Base-by-base conservation (phyloP, 257 asterid species). In the Solanum appendiculatum region DNA sequence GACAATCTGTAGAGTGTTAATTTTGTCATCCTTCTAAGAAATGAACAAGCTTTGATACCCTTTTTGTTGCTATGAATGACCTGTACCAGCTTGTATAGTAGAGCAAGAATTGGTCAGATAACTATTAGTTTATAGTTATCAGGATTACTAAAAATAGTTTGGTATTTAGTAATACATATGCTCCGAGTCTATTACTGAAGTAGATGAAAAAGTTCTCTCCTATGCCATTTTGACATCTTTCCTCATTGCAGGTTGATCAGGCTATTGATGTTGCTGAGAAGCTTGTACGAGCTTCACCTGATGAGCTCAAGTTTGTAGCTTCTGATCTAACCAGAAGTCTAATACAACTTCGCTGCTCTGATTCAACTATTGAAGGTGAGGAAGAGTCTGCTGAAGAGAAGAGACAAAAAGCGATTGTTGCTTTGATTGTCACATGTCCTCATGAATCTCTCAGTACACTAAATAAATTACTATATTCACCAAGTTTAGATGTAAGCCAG, bases 281-380 rank as follows among this genome's bases (percentile, higher is more conserved):
- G 87, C 98, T 97, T 88, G 92, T 97, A 75, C 95, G 98, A 92
- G 98, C 99, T 80, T 92, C 96, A 85, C 99, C 99, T 23, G 98
- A 96, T 74, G 99, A 95, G 92, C 98, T 97, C 68, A 95, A 91
- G 87, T 95, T 87, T 73, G 86, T 94, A 89, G 98, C 98, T 37
- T 90, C 95, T 88, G 99, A 96, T 87, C 89, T 97, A 84, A 94
- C 91, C 54, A 94, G 93, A 91, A 91, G 91, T 87, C 98, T 97
- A 68, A 88, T 97, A 64, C 97, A 94, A 87, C 95, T 94, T 56
- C 99, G 98, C 70, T 96, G 99, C 91, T 91, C 94, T 85, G 99
- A 97, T 48, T 88, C 88, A 68, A 86, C 97, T 56, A 89, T 91
- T 34, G 99, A 95, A 89, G 99, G 99, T 83, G 98, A 92, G 90